These are phyloP conservation scores for Carex sylvatica DNA, from an alignment of 202 grass and related monocot genomes.

Conservation along the genomic window DNA sequence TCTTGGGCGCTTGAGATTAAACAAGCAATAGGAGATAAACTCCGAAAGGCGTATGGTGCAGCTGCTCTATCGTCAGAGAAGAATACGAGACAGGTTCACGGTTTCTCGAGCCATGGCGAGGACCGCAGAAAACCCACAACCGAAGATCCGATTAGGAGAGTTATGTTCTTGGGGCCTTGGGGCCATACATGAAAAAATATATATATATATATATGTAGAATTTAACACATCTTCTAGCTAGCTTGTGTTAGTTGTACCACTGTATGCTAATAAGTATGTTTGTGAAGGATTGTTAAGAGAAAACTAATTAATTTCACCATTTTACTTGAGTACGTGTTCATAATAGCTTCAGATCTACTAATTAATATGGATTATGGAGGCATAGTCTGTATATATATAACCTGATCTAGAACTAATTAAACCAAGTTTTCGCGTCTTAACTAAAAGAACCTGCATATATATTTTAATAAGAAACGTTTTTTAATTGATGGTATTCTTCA, in stretches of 20 bases:
- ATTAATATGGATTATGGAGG: too few species aligned
- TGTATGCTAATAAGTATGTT: constrained; percentile 20
- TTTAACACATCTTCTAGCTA: constrained; percentile 14
- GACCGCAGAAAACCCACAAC: constrained; percentile 44
- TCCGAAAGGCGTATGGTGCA: constrained; percentile 36
- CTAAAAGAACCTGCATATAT: background rate
- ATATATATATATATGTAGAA: background rate
- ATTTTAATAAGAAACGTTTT: background rate
- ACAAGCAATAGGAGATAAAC: constrained; percentile 77
- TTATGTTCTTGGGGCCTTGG: constrained; percentile 97
- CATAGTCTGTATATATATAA: background rate
- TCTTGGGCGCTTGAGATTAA: constrained; percentile 75
- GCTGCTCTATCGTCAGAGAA: background rate
- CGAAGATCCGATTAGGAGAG: constrained; percentile 88
- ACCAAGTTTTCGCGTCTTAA: background rate
- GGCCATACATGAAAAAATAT: constrained; percentile 61
- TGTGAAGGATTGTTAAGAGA: background rate
- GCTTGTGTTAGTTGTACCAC: constrained; percentile 14
- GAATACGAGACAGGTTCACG: background rate
- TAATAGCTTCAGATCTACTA: background rate
- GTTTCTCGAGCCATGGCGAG: constrained; percentile 37
- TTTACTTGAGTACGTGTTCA: background rate
- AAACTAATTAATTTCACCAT: constrained; percentile 11
- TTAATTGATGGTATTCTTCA: background rate
- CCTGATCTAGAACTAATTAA: background rate